phyloP scores from a whole-genome alignment of 2,329 filamentous ascomycete species.

The Teratosphaeria zuluensis region DNA sequence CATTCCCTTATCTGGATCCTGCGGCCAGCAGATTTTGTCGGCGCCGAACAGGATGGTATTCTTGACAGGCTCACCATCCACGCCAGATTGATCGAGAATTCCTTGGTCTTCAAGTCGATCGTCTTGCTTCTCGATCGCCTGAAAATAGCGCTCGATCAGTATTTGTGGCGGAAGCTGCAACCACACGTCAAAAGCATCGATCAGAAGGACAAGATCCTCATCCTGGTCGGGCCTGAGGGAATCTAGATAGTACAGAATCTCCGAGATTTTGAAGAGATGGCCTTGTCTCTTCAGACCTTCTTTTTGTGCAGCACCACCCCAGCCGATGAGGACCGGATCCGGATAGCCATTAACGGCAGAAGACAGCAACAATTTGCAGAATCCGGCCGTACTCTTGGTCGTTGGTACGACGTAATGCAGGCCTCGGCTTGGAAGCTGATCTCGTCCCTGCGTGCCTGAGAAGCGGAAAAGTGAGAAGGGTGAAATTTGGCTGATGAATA shows the following conservation, averaged over 20 bases:
- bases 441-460: not conserved
- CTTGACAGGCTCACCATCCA: constrained; percentile 10
- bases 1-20: constrained; percentile 7
- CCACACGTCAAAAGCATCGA: constrained; percentile 55
- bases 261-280: constrained; percentile 14
- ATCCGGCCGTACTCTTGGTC: constrained; percentile 2
- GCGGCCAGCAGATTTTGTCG: constrained; percentile 27
- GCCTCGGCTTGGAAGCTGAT: not conserved
- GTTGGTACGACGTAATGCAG: constrained; percentile 6
- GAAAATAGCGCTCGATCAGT: constrained; percentile 49
- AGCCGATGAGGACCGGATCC: constrained; percentile 29
- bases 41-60: constrained; percentile 24
- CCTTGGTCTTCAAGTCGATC: constrained; percentile 20
- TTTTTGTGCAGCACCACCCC: not conserved
- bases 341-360: not conserved
- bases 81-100: constrained; percentile 21
- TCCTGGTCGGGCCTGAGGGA: constrained; percentile 9
- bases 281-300: not conserved
- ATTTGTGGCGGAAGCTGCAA: constrained; percentile 57
- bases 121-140: constrained; percentile 44
- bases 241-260: constrained; percentile 16
- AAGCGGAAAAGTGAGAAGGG: not conserved
- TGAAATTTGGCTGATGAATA: not conserved
- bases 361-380: constrained; percentile 5
- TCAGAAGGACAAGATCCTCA: constrained; percentile 51